phyloP scores from a whole-genome alignment of 768 basidiomycete genomes.

The Hericium erinaceus region DNA sequence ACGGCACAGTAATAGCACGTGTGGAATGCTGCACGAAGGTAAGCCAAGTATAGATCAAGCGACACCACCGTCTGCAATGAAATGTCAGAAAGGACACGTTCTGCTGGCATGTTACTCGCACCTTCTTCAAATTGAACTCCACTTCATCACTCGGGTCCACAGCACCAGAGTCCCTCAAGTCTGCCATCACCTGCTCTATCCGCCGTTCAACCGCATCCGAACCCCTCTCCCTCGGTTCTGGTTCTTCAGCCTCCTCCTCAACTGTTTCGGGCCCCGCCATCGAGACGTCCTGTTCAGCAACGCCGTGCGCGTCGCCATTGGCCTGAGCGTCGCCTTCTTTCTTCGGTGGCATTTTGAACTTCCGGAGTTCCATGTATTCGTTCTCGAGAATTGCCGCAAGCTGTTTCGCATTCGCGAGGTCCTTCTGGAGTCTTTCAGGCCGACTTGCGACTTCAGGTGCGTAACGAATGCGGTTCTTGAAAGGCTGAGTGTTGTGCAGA shows the following conservation, averaged over 20 bases:
- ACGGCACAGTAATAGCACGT: conserved; percentile 98
- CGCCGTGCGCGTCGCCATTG: conserved; percentile 11
- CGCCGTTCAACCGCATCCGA: conserved; percentile 74
- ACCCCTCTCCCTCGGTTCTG: conserved; percentile 55
- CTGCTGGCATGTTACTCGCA: conserved; percentile 23
- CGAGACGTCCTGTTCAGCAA: conserved; percentile 12
- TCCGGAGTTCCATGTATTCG: conserved; percentile 48
- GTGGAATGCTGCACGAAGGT: conserved; percentile 86
- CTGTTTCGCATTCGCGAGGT: conserved; percentile 64
- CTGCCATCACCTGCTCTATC: conserved; percentile 66
- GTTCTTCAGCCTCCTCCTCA: conserved; percentile 32
- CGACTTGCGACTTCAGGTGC: conserved; percentile 77
- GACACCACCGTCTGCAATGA: conserved; percentile 56
- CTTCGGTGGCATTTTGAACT: conserved; percentile 20
- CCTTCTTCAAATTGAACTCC: conserved; percentile 63
- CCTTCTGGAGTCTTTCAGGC: conserved; percentile 73
- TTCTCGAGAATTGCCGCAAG: conserved; percentile 71
- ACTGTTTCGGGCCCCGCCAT: conserved; percentile 14
- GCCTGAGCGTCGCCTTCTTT: conserved; percentile 3
- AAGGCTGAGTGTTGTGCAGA: conserved; percentile 69
- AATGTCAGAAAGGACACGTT: conserved; percentile 7
- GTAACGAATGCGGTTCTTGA: conserved; percentile 67
- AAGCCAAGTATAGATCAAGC: conserved; percentile 89
- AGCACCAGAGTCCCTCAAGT: conserved; percentile 56
- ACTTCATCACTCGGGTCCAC: conserved; percentile 56